phyloP scores from a whole-genome alignment of 2,329 filamentous ascomycete genomes.

The Myriosclerotinia duriaeana region DNA sequence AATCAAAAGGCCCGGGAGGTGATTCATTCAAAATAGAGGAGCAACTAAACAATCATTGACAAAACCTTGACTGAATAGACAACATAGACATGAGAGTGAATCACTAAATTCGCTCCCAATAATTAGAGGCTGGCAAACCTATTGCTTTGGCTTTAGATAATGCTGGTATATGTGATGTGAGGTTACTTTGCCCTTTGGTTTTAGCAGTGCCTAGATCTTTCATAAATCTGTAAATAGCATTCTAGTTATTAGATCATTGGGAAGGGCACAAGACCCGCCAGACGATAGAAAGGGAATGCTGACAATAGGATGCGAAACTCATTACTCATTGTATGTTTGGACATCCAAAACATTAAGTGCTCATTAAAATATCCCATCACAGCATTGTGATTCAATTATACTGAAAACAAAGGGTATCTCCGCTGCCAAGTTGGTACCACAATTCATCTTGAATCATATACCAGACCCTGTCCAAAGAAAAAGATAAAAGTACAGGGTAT shows the following conservation, averaged over 20 bases:
- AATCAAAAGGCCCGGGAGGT: not conserved
- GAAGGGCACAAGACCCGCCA: too few relatives aligned
- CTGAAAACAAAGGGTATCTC: slow-evolving; percentile 12
- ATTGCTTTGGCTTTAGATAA: not conserved
- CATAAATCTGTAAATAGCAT: not conserved
- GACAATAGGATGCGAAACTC: not conserved
- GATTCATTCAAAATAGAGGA: not conserved
- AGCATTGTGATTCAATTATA: not conserved
- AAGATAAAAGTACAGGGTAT: not conserved
- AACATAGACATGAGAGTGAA: not conserved
- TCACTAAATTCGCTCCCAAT: not conserved
- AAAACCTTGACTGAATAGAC: not conserved
- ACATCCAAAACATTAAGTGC: not conserved
- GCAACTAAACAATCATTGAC: not conserved
- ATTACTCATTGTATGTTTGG: not conserved
- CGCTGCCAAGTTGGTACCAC: not conserved
- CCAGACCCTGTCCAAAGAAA: not conserved
- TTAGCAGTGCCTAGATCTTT: not conserved
- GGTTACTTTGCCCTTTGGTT: not conserved
- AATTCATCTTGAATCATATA: slow-evolving; percentile 1
- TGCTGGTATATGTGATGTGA: not conserved
- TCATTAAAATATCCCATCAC: slow-evolving; percentile 1
- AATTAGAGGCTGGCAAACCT: not conserved
- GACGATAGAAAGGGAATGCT: not conserved
- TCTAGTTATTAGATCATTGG: not conserved